Percentiles rank a stretch among this genome's conserved stretches.
These are phyloP conservation scores for Magnolia sinica DNA, from an alignment of 164 flowering plant genomes.

Conservation along the genomic window DNA sequence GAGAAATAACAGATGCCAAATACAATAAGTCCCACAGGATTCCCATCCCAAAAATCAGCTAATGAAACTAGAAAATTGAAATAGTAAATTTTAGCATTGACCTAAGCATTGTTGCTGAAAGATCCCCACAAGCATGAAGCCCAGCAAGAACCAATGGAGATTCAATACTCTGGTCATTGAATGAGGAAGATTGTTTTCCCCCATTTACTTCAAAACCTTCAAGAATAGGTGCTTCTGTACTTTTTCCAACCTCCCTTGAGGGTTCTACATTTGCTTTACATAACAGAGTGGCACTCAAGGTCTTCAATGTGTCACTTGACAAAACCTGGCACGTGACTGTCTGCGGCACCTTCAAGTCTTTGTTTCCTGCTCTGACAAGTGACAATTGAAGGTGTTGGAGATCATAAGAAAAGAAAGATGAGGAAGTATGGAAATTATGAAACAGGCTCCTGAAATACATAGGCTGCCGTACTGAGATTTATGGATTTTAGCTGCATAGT, in stretches of 20 bases:
- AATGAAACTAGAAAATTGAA: not conserved
- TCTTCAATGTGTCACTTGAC: conserved; percentile 54
- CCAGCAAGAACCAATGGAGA: conserved; percentile 77
- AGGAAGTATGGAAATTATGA: not conserved
- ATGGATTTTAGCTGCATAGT: conserved; percentile 57
- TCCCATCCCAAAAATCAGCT: not conserved
- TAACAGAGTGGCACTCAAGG: conserved; percentile 30
- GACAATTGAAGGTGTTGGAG: not conserved
- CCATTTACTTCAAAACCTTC: conserved; percentile 14
- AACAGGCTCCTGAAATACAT: not conserved
- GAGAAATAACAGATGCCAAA: not conserved
- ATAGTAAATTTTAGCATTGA: conserved; percentile 22
- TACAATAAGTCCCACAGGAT: not conserved
- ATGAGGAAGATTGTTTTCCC: conserved; percentile 10
- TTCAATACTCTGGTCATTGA: conserved; percentile 4
- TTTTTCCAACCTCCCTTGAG: conserved; percentile 12
- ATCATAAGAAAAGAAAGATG: not conserved
- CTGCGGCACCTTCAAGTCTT: conserved; percentile 42
- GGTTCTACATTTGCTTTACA: conserved; percentile 21
- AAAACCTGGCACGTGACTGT: conserved; percentile 65
- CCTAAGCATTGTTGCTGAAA: conserved; percentile 91
- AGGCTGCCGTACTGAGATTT: conserved; percentile 42
- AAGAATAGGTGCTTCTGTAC: conserved; percentile 5
- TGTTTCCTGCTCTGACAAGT: conserved; percentile 35
- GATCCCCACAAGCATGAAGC: conserved; percentile 98